phyloP scores from a whole-genome alignment of 306 rosid genomes.

The Cucurbita maxima region DNA sequence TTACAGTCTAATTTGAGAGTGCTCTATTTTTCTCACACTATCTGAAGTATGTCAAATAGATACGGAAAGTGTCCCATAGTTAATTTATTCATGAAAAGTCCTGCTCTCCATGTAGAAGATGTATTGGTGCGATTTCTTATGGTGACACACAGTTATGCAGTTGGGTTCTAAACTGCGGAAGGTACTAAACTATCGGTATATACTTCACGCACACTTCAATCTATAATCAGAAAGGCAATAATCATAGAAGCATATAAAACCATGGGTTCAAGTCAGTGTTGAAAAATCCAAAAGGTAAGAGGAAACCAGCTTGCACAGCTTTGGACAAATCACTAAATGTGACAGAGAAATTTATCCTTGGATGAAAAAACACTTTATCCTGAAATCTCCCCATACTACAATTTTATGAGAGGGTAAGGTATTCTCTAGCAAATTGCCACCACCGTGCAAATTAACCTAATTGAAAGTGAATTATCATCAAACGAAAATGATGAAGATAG shows the following conservation, averaged over 20 bases:
- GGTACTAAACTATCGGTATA: background rate
- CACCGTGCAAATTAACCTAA: background rate
- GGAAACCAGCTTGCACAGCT: background rate
- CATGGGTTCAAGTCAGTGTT: background rate
- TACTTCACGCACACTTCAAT: background rate
- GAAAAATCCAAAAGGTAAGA: background rate
- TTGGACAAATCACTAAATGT: background rate
- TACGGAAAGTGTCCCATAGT: background rate
- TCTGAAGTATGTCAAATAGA: background rate
- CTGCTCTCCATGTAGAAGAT: background rate
- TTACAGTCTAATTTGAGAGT: background rate
- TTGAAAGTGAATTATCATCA: background rate
- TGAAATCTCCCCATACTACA: background rate
- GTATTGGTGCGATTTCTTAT: background rate
- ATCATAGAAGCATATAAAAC: background rate
- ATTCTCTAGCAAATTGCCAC: background rate
- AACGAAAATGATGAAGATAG: background rate
- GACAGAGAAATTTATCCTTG: background rate
- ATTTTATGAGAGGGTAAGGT: background rate
- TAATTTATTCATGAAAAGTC: background rate
- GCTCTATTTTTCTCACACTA: background rate
- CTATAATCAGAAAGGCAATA: background rate
- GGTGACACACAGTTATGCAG: background rate
- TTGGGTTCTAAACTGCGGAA: background rate
- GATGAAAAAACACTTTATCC: background rate